phyloP scores from a whole-genome alignment of 108 stramenopile species.

The Nannochloropsis gaditana region DNA sequence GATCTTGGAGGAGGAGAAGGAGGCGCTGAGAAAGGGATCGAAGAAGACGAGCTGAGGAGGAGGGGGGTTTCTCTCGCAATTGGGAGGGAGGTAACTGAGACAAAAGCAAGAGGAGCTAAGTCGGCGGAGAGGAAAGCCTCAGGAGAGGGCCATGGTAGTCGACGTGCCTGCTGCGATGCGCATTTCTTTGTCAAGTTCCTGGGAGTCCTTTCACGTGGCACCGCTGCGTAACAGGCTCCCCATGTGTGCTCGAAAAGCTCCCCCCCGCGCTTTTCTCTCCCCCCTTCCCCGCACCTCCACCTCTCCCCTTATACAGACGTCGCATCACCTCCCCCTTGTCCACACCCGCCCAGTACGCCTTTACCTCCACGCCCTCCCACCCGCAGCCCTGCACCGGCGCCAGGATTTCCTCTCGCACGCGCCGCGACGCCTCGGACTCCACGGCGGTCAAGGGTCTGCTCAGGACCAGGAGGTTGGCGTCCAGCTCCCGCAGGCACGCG shows the following conservation, averaged over 20 bases:
- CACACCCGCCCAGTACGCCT: not conserved
- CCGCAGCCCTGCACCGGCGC: not conserved
- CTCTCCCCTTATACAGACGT: too few species aligned
- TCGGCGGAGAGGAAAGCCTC: too few species aligned
- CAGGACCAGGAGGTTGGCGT: not conserved
- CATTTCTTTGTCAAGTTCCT: too few species aligned
- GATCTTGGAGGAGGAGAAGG: conserved; percentile 23
- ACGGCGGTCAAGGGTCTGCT: not conserved
- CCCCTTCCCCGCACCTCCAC: too few species aligned
- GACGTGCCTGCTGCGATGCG: too few species aligned
- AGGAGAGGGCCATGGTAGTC: too few species aligned
- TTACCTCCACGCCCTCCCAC: not conserved
- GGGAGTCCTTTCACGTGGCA: too few species aligned
- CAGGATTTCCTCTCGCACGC: not conserved
- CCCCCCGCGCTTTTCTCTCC: too few species aligned
- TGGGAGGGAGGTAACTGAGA: not conserved
- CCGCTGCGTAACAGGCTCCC: too few species aligned
- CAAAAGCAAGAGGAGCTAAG: not conserved
- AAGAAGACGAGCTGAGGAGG: conserved; percentile 18
- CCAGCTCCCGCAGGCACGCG: not conserved
- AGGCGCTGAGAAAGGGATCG: not conserved
- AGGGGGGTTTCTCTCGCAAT: not conserved
- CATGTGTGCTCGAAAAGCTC: too few species aligned
- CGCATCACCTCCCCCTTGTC: not conserved
- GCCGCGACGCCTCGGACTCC: not conserved